Conservation (phyloP, 2,329 filamentous ascomycete species). For the Aspergillus alliaceus region DNA sequence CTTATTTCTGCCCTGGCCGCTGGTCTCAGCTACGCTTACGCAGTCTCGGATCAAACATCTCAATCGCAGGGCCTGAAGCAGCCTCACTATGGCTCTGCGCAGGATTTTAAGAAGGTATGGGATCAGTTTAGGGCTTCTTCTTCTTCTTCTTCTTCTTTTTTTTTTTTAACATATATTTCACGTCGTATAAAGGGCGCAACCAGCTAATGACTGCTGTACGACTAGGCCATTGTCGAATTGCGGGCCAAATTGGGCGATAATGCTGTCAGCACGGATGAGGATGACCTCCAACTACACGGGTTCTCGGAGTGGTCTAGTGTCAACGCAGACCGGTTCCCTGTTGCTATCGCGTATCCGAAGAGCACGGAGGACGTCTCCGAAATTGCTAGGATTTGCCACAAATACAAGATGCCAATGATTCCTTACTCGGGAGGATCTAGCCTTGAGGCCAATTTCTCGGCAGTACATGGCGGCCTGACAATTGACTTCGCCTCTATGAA, state of each 20-base stretch:
- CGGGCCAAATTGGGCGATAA: slow-evolving; percentile 56
- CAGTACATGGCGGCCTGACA: slow-evolving; percentile 81
- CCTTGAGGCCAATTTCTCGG: slow-evolving; percentile 86
- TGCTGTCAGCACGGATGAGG: slow-evolving; percentile 62
- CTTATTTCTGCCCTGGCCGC: slow-evolving; percentile 52
- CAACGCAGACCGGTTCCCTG: slow-evolving; percentile 63
- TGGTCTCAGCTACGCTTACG: slow-evolving; percentile 53
- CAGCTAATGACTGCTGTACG: slow-evolving; percentile 1
- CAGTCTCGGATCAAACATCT: slow-evolving; percentile 39
- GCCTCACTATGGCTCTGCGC: slow-evolving; percentile 39
- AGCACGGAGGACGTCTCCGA: slow-evolving; percentile 64
- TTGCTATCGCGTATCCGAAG: slow-evolving; percentile 65
- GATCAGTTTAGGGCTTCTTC: background rate
- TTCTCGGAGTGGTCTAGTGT: slow-evolving; percentile 71
- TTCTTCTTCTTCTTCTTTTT: too few relatives aligned
- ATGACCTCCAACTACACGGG: slow-evolving; percentile 64
- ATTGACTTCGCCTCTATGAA: slow-evolving; percentile 92
- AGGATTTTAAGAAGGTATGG: slow-evolving; percentile 41
- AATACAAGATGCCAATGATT: slow-evolving; percentile 79
- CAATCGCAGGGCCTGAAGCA: slow-evolving; percentile 15
- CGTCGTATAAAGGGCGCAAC: background rate
- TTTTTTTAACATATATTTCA: background rate
- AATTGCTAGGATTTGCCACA: slow-evolving; percentile 71
- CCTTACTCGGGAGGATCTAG: slow-evolving; percentile 84
- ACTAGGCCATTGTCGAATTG: slow-evolving; percentile 58